Base-by-base conservation (phyloP, 768 basidiomycete species). In the Mycena crocata region DNA sequence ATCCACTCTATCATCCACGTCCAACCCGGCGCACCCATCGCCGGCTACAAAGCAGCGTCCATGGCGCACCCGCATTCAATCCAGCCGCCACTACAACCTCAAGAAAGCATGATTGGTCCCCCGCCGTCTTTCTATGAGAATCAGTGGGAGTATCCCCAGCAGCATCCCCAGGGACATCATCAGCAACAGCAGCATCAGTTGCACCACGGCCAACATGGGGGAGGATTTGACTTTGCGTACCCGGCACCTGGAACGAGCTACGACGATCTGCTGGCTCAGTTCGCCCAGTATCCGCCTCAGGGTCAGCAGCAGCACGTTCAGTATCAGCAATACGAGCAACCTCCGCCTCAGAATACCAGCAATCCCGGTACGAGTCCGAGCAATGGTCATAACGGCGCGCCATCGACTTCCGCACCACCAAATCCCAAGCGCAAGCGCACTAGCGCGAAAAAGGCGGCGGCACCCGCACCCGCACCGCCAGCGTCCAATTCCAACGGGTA, bases 101-200 rank as follows among this genome's bases (percentile, higher is more conserved):
- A 57, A 42, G n/a, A n/a, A n/a, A n/a, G n/a, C 42, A 89, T 89
- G 88, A 89, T 89, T 67, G 84, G 85, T 39, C 82, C 87, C 21
- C 79, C 81, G 0, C 80, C 86, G 12, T 82, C 86, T 9, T 87
- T 87, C 70, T 89, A 88, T 72, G 86, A 84, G 26, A 10, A 48
- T 8, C 32, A 35, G 2, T 52, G 51, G 23, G 39, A 56, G 8
- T 42, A 56, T 23, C 54, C 19, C 23, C 46, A 54, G 32, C 62
- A 57, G 17, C 62, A 49, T 19, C 34, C 37, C 28, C 55, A 57
- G 28, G 55, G 73, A 39, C 64, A 62, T 64, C 71, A 71, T 34
- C 73, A 66, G 17, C 70, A 54, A 5, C 72, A 70, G 44, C 57
- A 66, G 10, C 46, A 54, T 14, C 60, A 54, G 46, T 62, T 60